phyloP scores from a whole-genome alignment of 371 early-diverging fungal species.

The Mucor velutinosus region DNA sequence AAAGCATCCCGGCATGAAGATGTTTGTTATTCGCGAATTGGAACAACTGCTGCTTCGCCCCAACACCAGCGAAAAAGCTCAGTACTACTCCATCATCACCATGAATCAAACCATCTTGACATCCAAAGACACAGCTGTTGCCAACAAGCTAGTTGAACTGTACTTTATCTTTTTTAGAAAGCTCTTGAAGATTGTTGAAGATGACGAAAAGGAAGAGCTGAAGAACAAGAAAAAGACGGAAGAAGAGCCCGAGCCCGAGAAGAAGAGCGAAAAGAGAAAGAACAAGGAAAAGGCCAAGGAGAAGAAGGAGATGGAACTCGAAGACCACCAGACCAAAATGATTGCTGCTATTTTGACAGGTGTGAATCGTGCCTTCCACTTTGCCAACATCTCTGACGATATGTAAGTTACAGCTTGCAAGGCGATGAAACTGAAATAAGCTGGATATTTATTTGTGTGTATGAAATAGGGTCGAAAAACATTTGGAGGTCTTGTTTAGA shows the following conservation, averaged over 20 bases:
- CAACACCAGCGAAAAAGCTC: slow-evolving; percentile 72
- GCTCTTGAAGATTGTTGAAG: slow-evolving; percentile 60
- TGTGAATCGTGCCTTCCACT: slow-evolving; percentile 95
- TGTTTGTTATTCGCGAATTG: slow-evolving; percentile 82
- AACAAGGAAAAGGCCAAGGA: slow-evolving; percentile 49
- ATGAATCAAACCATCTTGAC: slow-evolving; percentile 91
- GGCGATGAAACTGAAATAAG: not conserved
- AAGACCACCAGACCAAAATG: slow-evolving; percentile 78
- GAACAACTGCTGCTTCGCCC: slow-evolving; percentile 84
- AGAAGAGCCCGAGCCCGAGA: slow-evolving; percentile 45
- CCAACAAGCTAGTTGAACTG: slow-evolving; percentile 82
- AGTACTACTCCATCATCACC: slow-evolving; percentile 87
- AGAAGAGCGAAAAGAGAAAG: slow-evolving; percentile 48
- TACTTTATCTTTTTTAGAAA: slow-evolving; percentile 92
- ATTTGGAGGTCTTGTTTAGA: slow-evolving; percentile 85
- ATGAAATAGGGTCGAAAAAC: slow-evolving; percentile 61
- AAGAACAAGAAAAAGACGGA: slow-evolving; percentile 54
- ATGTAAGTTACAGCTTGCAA: slow-evolving; percentile 45
- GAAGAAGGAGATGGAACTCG: slow-evolving; percentile 53
- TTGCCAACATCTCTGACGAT: slow-evolving; percentile 78
- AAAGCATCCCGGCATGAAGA: slow-evolving; percentile 86
- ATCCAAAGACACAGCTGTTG: slow-evolving; percentile 68
- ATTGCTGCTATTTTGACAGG: slow-evolving; percentile 94
- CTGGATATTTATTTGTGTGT: slow-evolving; percentile 2
- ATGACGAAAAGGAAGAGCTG: slow-evolving; percentile 41